phyloP scores from a whole-genome alignment of 1,284 basidiomycete genomes.

The Dichomitus squalens region DNA sequence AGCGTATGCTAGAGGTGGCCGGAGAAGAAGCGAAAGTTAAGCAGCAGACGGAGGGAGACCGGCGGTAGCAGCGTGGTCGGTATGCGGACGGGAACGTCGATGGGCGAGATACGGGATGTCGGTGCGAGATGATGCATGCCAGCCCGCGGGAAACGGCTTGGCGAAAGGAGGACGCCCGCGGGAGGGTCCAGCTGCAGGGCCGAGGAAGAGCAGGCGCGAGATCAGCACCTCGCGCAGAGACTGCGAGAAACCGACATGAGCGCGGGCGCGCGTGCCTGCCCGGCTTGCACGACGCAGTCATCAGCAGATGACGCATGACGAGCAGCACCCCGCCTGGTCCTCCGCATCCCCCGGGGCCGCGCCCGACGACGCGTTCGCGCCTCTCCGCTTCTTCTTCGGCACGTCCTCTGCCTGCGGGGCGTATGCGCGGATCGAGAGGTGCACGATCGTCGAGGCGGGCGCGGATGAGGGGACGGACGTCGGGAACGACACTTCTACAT shows the following conservation, averaged over 20 bases:
- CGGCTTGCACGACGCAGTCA: background rate
- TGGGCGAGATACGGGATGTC: background rate
- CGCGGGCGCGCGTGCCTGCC: too few relatives aligned
- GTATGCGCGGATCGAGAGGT: slow-evolving; percentile 76
- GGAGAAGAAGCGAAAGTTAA: background rate
- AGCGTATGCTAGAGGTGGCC: slow-evolving; percentile 17
- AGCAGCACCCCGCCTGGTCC: slow-evolving; percentile 31
- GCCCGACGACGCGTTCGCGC: slow-evolving; percentile 4
- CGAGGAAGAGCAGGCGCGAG: too few relatives aligned
- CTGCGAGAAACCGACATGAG: too few relatives aligned
- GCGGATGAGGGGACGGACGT: slow-evolving; percentile 39
- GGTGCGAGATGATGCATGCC: too few relatives aligned
- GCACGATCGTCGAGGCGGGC: slow-evolving; percentile 68
- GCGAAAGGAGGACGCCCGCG: too few relatives aligned
- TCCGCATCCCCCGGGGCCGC: slow-evolving; percentile 17
- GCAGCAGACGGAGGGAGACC: background rate
- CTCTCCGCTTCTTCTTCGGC: slow-evolving; percentile 50
- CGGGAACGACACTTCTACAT: slow-evolving; percentile 52
- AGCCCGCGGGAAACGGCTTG: too few relatives aligned
- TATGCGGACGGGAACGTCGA: background rate
- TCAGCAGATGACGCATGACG: slow-evolving; percentile 32
- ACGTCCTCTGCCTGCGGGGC: slow-evolving; percentile 55
- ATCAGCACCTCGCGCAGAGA: too few relatives aligned
- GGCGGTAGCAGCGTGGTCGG: background rate
- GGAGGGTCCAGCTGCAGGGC: too few relatives aligned